phyloP scores from a whole-genome alignment of 1,139 yeast genomes.

The Petasospora fabianii region DNA sequence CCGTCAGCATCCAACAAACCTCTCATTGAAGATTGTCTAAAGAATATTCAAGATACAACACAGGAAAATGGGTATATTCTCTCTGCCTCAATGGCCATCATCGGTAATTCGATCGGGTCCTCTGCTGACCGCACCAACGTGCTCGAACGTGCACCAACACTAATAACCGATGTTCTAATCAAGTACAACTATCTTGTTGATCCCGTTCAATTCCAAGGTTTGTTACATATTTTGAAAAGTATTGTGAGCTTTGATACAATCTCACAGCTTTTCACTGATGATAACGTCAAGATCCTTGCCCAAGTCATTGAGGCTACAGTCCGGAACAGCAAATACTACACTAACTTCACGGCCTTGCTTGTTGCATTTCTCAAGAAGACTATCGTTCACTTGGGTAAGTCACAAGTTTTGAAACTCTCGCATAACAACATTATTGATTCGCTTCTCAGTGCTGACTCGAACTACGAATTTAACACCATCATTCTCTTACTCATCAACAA shows the following conservation, averaged over 20 bases:
- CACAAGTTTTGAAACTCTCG: constrained; percentile 9
- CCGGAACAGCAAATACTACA: constrained; percentile 23
- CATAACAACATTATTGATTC: constrained; percentile 6
- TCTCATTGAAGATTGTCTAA: not conserved
- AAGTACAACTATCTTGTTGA: constrained; percentile 22
- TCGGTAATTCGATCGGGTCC: constrained; percentile 27
- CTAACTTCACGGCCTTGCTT: constrained; percentile 20
- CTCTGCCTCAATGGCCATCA: constrained; percentile 22
- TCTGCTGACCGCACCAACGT: constrained; percentile 18
- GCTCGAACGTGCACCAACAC: constrained; percentile 16
- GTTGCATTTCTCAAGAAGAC: constrained; percentile 21
- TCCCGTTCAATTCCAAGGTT: constrained; percentile 27
- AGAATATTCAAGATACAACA: constrained; percentile 1
- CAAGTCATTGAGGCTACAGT: constrained; percentile 23
- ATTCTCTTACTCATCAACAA: constrained; percentile 20
- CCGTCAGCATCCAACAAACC: constrained; percentile 17
- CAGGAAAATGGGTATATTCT: constrained; percentile 24
- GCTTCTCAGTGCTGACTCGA: constrained; percentile 12
- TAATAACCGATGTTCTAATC: constrained; percentile 13
- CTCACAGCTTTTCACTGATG: constrained; percentile 11
- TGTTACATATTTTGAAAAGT: constrained; percentile 22
- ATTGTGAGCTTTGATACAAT: constrained; percentile 17
- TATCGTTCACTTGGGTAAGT: constrained; percentile 15
- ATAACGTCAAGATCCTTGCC: constrained; percentile 7
- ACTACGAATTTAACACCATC: constrained; percentile 15